Evolutionary conservation across 345 rosid genomes (phyloP), one percentile per base, ranked within the genome.

Genomic region (Hevea brasiliensis): DNA sequence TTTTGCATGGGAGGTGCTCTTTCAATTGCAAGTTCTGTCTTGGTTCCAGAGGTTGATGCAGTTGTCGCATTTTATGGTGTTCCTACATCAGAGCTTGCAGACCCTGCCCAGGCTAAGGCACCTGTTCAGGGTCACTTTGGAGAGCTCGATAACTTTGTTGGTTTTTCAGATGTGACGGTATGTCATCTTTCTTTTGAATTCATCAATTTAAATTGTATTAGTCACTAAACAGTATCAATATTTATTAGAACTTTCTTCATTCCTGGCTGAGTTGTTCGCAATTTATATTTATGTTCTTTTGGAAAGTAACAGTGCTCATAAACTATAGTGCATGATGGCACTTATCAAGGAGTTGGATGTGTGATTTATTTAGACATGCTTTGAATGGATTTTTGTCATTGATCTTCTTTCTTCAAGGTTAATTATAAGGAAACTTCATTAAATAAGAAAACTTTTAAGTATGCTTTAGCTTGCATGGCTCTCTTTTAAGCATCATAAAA

Each of bases 1-100:
- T 92, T 72, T 81, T 94, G 98, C 83, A 90, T 95, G 97, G 99
- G 94, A 23, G 97, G 98, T 77, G 98, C 98, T 61, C 80, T 95
- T 66, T 75, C 97, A 69, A 88, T 95, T 73, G 97, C 99, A 73
- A 92, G 94, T 79, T 87, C 98, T 75, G 99, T 90, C 72, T 86
- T 92, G 81, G 86, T 88, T 76, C 97, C 92, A 13, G 94, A 85
- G 71, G 96, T 89, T 21, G 98, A 92, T 82, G 90, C 94, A 71
- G 97, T 84, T 79, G 98, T 89, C 67, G 88, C 90, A 20, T 95
- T 95, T 75, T 95, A 92, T 65, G 98, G 98, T 54, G 86, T 87
- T 63, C 97, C 98, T 78, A 83, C 98, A 26, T 65, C 93, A 0
- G 88, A 85, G 77, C 98, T 95, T 32, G 98, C 98, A n/a, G 92